Evolutionary conservation across 1,284 basidiomycete genomes (phyloP), one percentile per base, ranked within the genome.

Genomic region (Xerocomus nothofagi): DNA sequence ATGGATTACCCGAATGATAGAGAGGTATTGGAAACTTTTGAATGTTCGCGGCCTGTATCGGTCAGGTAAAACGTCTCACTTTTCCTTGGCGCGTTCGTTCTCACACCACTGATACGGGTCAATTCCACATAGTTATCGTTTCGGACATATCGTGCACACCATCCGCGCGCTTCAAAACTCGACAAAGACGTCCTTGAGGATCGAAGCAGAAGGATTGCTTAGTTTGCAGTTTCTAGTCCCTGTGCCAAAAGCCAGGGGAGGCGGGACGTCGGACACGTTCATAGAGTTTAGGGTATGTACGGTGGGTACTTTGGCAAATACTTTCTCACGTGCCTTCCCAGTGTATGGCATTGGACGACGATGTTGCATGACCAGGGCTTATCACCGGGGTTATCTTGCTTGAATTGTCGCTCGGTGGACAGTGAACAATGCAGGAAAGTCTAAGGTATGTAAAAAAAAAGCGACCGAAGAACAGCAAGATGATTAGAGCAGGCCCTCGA

Each of bases 1-100:
- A 89, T 96, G 83, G 93, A 97, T 67, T 96, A 94, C 57, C 91
- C 91, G 1, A 92, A 93, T 60, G 93, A 95, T 61, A 77, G 79
- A 44, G 92, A 95, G 46, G 90, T 96, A 0, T 78, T 97, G 36
- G 92, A 96, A 68, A 81, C 84, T 0, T 93, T 94, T 61, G 88
- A 93, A 57, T 96, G 93, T 64, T 75, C 71, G 10, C 71, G 75
- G 32, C 69, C 72, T 7, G 78, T 92, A n/a, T 77, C 74, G 21
- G 91, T 89, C 66, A 92, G 83, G 92, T 92, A 55, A 36, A 17
- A 7, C 32, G 7, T 37, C 18, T 36, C 46, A 30, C 5, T 6
- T 49, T 6, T 44, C 40, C 14, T 4, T 14, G 12, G 10, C n/a
- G 9, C 14, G 14, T 4, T 17, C 6, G 0, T 50, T 33, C 30